Percentiles rank a stretch among this genome's conserved stretches.
Conservation (phyloP, 805 yeast genomes). For the Metschnikowia colocasiae region DNA sequence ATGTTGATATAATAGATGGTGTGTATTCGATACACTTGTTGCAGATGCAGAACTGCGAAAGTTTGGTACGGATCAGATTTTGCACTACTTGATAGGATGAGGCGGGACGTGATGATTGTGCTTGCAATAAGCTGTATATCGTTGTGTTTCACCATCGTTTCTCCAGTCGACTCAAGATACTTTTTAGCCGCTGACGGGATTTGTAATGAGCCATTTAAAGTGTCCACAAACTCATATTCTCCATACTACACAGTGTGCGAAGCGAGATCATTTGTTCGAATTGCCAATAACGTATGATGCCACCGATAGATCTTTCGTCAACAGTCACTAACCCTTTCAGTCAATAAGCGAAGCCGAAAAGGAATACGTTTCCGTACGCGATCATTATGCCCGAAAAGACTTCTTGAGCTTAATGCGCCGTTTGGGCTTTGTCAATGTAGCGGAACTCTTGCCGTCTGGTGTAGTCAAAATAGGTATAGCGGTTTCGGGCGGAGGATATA, state of each 20-base stretch:
- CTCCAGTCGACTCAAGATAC: not conserved
- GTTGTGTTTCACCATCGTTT: not conserved
- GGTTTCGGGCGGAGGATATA: conserved; percentile 51
- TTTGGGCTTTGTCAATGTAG: not conserved
- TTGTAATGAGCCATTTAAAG: not conserved
- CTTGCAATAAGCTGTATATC: not conserved
- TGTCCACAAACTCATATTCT: conserved; percentile 10
- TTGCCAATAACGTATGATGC: conserved; percentile 12
- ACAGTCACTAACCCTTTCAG: conserved; percentile 5
- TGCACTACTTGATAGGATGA: not conserved
- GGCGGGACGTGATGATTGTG: not conserved
- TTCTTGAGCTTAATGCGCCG: conserved; percentile 27
- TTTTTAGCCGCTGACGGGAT: not conserved
- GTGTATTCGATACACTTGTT: conserved; percentile 4
- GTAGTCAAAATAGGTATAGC: conserved; percentile 37
- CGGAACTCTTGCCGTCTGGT: not conserved
- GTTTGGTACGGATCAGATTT: not conserved
- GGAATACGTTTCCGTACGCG: conserved; percentile 28
- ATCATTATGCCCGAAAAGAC: conserved; percentile 25
- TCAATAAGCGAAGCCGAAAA: conserved; percentile 18
- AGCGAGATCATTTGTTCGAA: conserved; percentile 10
- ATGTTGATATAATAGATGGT: conserved; percentile 21
- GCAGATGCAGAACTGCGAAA: not conserved
- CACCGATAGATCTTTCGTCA: not conserved
- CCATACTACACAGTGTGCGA: conserved; percentile 14